phyloP scores from a whole-genome alignment of 139 green algal genomes.

The Chlamydomonas schloesseri region DNA sequence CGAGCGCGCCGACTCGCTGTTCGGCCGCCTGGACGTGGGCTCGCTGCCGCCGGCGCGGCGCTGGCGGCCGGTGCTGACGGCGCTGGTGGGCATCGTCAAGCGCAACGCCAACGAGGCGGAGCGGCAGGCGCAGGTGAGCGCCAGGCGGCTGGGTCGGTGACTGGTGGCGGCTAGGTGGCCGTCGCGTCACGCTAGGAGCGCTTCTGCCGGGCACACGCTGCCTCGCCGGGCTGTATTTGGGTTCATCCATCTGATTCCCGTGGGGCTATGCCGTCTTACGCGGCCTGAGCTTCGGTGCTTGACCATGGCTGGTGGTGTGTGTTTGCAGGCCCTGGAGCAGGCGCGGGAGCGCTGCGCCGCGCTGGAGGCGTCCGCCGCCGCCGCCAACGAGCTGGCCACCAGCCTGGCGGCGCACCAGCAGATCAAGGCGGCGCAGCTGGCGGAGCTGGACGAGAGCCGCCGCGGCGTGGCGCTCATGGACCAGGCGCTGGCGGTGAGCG shows the following conservation, averaged over 20 bases:
- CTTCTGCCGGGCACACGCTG: too few relatives aligned
- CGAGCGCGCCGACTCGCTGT: constrained; percentile 47
- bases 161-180: too few relatives aligned
- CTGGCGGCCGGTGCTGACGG: constrained; percentile 37
- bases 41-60: constrained; percentile 21
- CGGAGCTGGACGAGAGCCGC: constrained; percentile 40
- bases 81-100: constrained; percentile 36
- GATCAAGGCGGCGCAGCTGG: constrained; percentile 41
- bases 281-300: too few relatives aligned
- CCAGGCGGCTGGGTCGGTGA: too few relatives aligned
- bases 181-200: too few relatives aligned
- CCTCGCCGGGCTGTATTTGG: too few relatives aligned
- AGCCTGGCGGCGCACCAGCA: constrained; percentile 39
- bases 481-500: constrained; percentile 33
- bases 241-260: too few relatives aligned
- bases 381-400: constrained; percentile 26
- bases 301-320: too few relatives aligned
- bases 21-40: constrained; percentile 25
- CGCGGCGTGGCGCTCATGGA: constrained; percentile 33
- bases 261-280: too few relatives aligned
- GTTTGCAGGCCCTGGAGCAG: constrained; percentile 32
- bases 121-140: constrained; percentile 31
- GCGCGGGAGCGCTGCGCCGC: not conserved
- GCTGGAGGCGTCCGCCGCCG: constrained; percentile 1
- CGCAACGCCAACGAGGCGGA: constrained; percentile 30